Conservation (phyloP, 345 rosid species). For the Lepidium didymum region DNA sequence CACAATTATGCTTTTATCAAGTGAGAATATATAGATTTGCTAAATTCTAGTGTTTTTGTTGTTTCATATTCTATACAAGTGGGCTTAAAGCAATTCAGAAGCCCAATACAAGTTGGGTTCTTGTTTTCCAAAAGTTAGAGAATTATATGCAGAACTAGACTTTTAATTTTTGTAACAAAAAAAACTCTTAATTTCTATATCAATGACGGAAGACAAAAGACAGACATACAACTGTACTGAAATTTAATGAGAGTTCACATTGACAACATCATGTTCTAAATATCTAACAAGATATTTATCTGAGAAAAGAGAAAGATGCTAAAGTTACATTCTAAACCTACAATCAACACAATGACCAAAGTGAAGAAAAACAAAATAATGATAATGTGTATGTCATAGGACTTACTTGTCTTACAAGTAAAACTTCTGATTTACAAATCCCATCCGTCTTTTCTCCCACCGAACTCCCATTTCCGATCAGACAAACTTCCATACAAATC, state of each 20-base stretch:
- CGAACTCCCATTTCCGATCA: slow-evolving; percentile 52
- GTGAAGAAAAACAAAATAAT: no score
- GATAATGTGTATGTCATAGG: no score
- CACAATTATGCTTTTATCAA: no score
- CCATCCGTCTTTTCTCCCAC: slow-evolving; percentile 80
- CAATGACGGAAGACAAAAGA: no score
- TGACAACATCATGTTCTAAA: background rate
- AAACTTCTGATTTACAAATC: slow-evolving; percentile 45
- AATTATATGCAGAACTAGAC: background rate
- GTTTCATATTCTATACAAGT: no score
- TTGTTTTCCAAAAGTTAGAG: background rate
- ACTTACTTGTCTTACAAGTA: slow-evolving; percentile 22
- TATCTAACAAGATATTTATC: background rate
- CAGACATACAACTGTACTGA: no score
- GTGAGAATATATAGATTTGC: no score
- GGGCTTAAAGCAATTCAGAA: background rate
- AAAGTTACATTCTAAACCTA: background rate
- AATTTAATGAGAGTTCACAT: no score
- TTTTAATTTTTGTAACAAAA: no score
- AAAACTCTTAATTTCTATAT: no score
- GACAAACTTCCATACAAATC: slow-evolving; percentile 65
- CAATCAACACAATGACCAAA: background rate
- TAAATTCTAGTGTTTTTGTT: no score
- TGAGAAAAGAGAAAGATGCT: background rate
- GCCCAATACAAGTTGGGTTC: background rate